Evolutionary conservation across 2,329 filamentous ascomycete genomes (phyloP).

Genomic region (Tetracladium maxilliforme): DNA sequence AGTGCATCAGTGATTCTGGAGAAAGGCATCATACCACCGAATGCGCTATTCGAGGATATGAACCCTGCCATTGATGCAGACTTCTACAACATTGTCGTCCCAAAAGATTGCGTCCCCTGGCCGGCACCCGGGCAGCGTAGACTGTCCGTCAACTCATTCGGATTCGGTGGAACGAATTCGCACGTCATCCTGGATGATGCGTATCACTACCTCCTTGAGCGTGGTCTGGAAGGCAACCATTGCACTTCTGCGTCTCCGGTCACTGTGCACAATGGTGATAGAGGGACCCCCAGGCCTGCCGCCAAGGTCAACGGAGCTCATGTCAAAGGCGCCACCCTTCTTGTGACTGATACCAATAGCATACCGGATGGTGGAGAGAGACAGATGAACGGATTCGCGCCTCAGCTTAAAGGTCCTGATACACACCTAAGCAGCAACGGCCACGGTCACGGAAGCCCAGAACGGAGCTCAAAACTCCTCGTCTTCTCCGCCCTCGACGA

Average conservation of each 20-base stretch:
- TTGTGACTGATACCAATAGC: not conserved
- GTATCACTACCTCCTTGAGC: slow-evolving; percentile 10
- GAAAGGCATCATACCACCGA: slow-evolving; percentile 9
- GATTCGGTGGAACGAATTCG: slow-evolving; percentile 16
- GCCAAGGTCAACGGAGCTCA: not conserved
- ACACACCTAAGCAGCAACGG: not conserved
- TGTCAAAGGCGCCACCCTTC: not conserved
- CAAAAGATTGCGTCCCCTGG: slow-evolving; percentile 16
- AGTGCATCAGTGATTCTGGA: slow-evolving; percentile 6
- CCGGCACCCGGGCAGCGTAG: slow-evolving; percentile 3
- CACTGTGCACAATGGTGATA: not conserved
- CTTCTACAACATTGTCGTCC: slow-evolving; percentile 16
- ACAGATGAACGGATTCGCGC: slow-evolving; percentile 1
- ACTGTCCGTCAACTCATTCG: slow-evolving; percentile 14
- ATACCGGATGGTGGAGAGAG: not conserved
- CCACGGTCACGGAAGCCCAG: too few relatives aligned
- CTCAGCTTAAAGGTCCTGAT: too few relatives aligned
- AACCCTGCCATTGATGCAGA: slow-evolving; percentile 14
- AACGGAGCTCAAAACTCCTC: too few relatives aligned
- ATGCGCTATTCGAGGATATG: slow-evolving; percentile 12
- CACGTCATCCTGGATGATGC: slow-evolving; percentile 21
- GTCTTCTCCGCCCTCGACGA: too few relatives aligned
- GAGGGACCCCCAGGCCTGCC: not conserved
- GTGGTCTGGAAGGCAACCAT: slow-evolving; percentile 1
- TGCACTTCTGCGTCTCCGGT: not conserved